Evolutionary conservation across 371 early-diverging fungal genomes (phyloP), one percentile per base, ranked within the genome.

Genomic region (Mortierella sp.): DNA sequence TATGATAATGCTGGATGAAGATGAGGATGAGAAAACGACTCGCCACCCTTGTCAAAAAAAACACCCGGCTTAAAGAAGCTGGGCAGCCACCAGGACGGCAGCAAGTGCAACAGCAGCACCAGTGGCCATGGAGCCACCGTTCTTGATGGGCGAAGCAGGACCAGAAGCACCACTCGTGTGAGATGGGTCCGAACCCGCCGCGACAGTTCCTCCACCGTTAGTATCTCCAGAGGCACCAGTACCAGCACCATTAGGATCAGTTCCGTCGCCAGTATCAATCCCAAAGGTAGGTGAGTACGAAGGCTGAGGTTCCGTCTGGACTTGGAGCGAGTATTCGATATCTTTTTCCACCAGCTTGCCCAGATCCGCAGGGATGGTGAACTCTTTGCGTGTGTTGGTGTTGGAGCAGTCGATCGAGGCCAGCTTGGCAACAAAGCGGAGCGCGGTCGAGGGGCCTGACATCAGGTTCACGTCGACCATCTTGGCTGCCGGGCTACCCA

Each of bases 331-430:
- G 70, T 79, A 81, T 24, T 48, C 74, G n/a, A 78, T 80, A 1
- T 79, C 71, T 26, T 54, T 38, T 24, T 44, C 48, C 26, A 85
- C 78, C n/a, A 76, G 70, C 16, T 85, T 73, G 19, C 73, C 24
- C 24, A 76, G 70, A 7, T 85, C 75, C n/a, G 78, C 24, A 8
- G 85, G 79, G 52, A 81, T 85, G 1, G 38, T 55, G 45, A 81
- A 81, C 63, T 81, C 85, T 63, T 85, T 85, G 44, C 85, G 85
- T 7, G 77, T 79, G 68, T 85, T 73, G n/a, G 65, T 28, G 28
- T 68, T 77, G 10, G 85, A 81, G 54, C 85, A 81, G 44, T 85
- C 85, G 70, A 85, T 81, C 10, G 79, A 74, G 24, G 85, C 79
- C 45, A 84, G 34, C 68, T 76, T 79, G 72, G 79, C 79, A 47